Evolutionary conservation across 345 rosid genomes (phyloP), one percentile per base, ranked within the genome.

Genomic region (Salix dunnii): DNA sequence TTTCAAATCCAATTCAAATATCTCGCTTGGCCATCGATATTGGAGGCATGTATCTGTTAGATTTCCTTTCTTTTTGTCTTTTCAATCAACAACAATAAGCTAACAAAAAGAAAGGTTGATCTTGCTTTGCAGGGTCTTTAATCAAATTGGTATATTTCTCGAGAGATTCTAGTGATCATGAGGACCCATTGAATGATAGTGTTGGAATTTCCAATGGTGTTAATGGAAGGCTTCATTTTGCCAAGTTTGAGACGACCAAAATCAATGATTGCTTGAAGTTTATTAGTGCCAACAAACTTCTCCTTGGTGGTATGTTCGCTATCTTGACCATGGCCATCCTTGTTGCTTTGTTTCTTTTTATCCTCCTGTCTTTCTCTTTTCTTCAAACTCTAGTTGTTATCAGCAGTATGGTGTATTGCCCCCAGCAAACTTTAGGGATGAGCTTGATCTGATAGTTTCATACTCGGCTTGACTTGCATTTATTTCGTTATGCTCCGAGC

Each of bases 1-100:
- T 71, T 36, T 16, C 67, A 25, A 60, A 78, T 27, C 43, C 78
- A 2, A 18, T 8, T 74, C 92, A 82, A 82, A 86, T 84, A 71
- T 87, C 94, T 81, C 97, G 88, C 82, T 80, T 93, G 88, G 90
- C 96, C 77, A 85, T 93, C 73, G 98, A 93, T 85, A 91, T 93
- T 77, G 98, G 98, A 91, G 98, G 96, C 91, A 61, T 25, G 11
- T 10, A 71, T 71, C 14, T 14, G 46, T 67, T 16, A 53, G 25
- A 42, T 30, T 43, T 46, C 36, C 27, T 40, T 74, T 74, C 28
- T 36, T 73, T 18, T n/a, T 14, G 20, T 40, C 43, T 40, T 40
- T 40, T 40, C 58, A 27, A 70, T 70, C 73, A 70, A 28, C 73
- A 70, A 28, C n/a, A 23, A 58, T 21, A n/a, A 58, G 62, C 43